phyloP scores from a whole-genome alignment of 2,329 filamentous ascomycete species.

The Aspergillus jensenii region DNA sequence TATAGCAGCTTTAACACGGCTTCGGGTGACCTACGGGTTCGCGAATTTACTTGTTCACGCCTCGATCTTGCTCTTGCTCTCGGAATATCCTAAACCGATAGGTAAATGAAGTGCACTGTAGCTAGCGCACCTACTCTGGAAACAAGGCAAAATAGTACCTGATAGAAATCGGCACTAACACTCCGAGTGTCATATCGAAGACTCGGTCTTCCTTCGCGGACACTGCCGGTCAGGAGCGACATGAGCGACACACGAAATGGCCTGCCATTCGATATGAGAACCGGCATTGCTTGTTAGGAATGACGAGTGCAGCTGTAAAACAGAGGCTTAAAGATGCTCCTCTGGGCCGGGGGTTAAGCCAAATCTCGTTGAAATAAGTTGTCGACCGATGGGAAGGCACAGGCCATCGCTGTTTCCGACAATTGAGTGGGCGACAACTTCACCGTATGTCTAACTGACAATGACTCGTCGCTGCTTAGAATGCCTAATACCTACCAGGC shows the following conservation, averaged over 20 bases:
- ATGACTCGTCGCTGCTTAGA: too few species aligned
- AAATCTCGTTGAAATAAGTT: not conserved
- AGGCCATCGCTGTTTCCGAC: not conserved
- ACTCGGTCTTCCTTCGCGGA: slow-evolving; percentile 2
- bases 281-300: slow-evolving; percentile 12
- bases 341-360: not conserved
- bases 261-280: slow-evolving; percentile 14
- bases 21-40: not conserved
- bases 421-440: not conserved
- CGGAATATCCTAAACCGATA: not conserved
- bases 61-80: not conserved
- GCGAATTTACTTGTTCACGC: not conserved
- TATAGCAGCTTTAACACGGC: too few species aligned
- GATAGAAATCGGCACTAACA: not conserved
- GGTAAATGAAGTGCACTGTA: not conserved
- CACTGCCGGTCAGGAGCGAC: slow-evolving; percentile 6
- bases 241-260: slow-evolving; percentile 12
- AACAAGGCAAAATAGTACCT: not conserved
- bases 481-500: too few species aligned
- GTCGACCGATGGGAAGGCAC: not conserved
- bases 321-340: not conserved
- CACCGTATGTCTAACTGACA: too few species aligned
- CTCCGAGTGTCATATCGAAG: not conserved
- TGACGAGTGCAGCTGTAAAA: not conserved
- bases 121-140: not conserved